A percentile compares a stretch with the other conserved stretches of the same genome.
phyloP scores from a whole-genome alignment of 805 yeast species.

The Wickerhamiella nectarea region DNA sequence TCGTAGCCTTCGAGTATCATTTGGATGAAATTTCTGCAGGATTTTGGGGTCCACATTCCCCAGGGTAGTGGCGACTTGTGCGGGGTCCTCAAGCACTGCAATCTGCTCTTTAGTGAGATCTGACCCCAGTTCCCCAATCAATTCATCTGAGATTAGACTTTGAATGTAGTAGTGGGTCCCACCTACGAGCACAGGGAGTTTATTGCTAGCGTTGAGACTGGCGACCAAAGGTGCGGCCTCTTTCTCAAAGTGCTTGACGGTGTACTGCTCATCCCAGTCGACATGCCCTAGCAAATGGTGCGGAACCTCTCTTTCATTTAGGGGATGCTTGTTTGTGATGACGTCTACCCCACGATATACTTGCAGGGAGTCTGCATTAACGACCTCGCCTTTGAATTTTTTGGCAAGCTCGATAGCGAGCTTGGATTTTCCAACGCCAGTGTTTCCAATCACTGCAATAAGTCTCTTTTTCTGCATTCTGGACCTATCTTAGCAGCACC shows the following conservation, averaged over 20 bases:
- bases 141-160: conserved; percentile 59
- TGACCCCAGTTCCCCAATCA: conserved; percentile 28
- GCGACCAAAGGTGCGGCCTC: conserved; percentile 51
- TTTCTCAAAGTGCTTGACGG: conserved; percentile 58
- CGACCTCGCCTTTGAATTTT: conserved; percentile 68
- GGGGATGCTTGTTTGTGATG: conserved; percentile 87
- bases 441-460: conserved; percentile 73
- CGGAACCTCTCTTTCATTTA: conserved; percentile 51
- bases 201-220: conserved; percentile 52
- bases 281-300: conserved; percentile 87
- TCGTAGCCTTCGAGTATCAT: conserved; percentile 63
- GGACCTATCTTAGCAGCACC: neutral
- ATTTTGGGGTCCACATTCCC: conserved; percentile 51
- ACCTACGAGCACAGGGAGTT: conserved; percentile 79
- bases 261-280: conserved; percentile 67
- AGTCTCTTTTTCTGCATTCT: conserved; percentile 26
- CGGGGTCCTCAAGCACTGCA: conserved; percentile 34
- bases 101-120: conserved; percentile 27
- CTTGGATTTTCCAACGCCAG: conserved; percentile 94
- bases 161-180: conserved; percentile 93
- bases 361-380: conserved; percentile 97
- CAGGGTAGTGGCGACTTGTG: conserved; percentile 34
- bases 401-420: conserved; percentile 68
- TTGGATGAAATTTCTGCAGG: conserved; percentile 79
- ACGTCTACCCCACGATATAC: conserved; percentile 60